Evolutionary conservation across 2,329 filamentous ascomycete species (phyloP).

Genomic region (Sphaerulina musiva): DNA sequence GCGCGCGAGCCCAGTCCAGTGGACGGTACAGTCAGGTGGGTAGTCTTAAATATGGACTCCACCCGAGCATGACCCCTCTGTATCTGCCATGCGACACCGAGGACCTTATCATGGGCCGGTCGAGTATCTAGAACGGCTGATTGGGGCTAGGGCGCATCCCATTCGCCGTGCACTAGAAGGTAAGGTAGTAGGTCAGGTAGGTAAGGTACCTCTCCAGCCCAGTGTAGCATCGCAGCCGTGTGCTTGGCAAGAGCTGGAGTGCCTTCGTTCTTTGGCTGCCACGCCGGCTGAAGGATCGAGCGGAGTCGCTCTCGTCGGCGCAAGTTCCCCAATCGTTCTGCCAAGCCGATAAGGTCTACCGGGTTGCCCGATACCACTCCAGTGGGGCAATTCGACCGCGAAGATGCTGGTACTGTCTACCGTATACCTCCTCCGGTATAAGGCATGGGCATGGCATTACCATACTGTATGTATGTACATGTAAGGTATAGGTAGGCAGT

Average conservation of each 20-base stretch:
- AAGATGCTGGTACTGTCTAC: too few species aligned
- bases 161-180: neutral
- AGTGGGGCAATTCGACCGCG: neutral
- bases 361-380: neutral
- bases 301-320: neutral
- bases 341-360: slow-evolving; percentile 8
- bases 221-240: slow-evolving; percentile 10
- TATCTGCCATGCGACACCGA: slow-evolving; percentile 9
- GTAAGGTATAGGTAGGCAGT: too few species aligned
- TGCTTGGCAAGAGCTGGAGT: slow-evolving; percentile 8
- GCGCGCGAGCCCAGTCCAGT: slow-evolving; percentile 1
- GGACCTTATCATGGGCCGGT: slow-evolving; percentile 8
- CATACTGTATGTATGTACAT: too few species aligned
- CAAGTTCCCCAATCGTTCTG: slow-evolving; percentile 8
- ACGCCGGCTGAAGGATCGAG: slow-evolving; percentile 3
- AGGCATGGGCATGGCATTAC: too few species aligned
- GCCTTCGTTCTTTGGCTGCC: slow-evolving; percentile 6
- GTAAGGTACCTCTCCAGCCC: neutral
- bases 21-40: neutral
- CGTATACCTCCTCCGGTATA: too few species aligned
- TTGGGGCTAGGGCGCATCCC: neutral
- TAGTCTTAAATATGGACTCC: slow-evolving; percentile 6
- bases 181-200: too few species aligned
- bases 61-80: slow-evolving; percentile 1
- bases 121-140: slow-evolving; percentile 2